Percentiles rank a stretch among this genome's conserved stretches.
These are phyloP conservation scores for Coniochaeta ligniaria DNA, from an alignment of 2,329 filamentous ascomycete genomes.

Conservation along the genomic window DNA sequence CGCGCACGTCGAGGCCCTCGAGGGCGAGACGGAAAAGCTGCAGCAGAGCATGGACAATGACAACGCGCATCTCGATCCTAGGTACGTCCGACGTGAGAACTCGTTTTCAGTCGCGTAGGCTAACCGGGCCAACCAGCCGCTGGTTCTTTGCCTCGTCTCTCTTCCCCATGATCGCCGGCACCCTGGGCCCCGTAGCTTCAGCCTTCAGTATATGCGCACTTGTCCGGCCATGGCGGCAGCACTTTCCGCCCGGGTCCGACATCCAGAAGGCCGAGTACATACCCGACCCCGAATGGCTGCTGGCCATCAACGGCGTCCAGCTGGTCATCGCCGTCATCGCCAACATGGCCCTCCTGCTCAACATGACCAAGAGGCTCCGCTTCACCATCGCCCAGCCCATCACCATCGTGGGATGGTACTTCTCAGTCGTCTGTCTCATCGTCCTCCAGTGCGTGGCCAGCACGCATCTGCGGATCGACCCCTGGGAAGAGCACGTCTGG, in stretches of 20 bases:
- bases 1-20: slow-evolving; percentile 12
- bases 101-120: background rate
- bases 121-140: slow-evolving; percentile 30
- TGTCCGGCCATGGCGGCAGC: slow-evolving; percentile 70
- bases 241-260: slow-evolving; percentile 36
- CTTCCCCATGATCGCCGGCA: slow-evolving; percentile 75
- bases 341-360: slow-evolving; percentile 76
- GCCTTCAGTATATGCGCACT: slow-evolving; percentile 82
- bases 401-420: slow-evolving; percentile 74
- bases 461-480: slow-evolving; percentile 42
- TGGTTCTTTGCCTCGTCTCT: slow-evolving; percentile 60
- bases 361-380: slow-evolving; percentile 74
- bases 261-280: slow-evolving; percentile 45
- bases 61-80: slow-evolving; percentile 35
- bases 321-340: slow-evolving; percentile 68
- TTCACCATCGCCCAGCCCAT: slow-evolving; percentile 78
- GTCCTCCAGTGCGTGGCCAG: slow-evolving; percentile 59
- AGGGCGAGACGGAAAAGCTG: slow-evolving; percentile 22
- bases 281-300: slow-evolving; percentile 66
- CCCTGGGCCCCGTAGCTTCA: slow-evolving; percentile 79
- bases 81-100: slow-evolving; percentile 19
- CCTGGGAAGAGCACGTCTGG: slow-evolving; percentile 47
- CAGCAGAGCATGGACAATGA: slow-evolving; percentile 27
- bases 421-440: slow-evolving; percentile 58
- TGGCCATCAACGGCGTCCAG: slow-evolving; percentile 69